phyloP scores from a whole-genome alignment of 805 yeast genomes.

The Kregervanrija delftensis region DNA sequence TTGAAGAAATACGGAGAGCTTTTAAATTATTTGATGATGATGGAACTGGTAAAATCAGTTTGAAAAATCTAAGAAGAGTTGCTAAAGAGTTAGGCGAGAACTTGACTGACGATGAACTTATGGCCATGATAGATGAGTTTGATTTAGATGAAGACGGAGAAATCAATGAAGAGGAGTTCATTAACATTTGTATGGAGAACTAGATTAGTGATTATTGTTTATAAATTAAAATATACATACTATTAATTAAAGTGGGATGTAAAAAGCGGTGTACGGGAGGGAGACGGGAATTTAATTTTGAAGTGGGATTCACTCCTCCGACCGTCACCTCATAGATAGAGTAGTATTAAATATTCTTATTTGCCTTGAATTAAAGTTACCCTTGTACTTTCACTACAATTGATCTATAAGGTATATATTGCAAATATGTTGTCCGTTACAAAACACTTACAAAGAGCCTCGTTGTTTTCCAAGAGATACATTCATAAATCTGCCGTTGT shows the following conservation, averaged over 20 bases:
- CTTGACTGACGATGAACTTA: conserved; percentile 82
- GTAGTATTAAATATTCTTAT: too few relatives aligned
- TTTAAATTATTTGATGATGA: conserved; percentile 87
- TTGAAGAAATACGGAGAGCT: conserved; percentile 87
- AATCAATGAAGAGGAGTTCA: conserved; percentile 84
- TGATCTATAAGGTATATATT: neutral
- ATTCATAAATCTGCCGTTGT: conserved; percentile 1
- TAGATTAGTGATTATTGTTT: conserved; percentile 13
- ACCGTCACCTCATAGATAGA: too few relatives aligned
- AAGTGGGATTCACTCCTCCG: too few relatives aligned
- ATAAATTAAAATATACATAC: neutral
- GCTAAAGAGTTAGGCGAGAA: conserved; percentile 92
- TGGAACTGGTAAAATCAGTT: conserved; percentile 74
- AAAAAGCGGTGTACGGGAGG: neutral
- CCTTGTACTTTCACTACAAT: too few relatives aligned
- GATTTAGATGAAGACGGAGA: conserved; percentile 96
- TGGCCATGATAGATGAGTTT: conserved; percentile 97
- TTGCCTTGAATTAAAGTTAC: too few relatives aligned
- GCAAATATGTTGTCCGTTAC: neutral
- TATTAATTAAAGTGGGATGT: neutral
- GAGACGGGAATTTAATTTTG: too few relatives aligned
- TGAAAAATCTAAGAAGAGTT: conserved; percentile 78
- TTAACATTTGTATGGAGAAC: conserved; percentile 76
- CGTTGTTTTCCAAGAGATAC: too few relatives aligned
- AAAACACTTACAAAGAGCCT: conserved; percentile 1